A percentile compares a stretch with the other conserved stretches of the same genome.
phyloP scores from a whole-genome alignment of 179 eudicot genomes.

The Actinidia polygama region DNA sequence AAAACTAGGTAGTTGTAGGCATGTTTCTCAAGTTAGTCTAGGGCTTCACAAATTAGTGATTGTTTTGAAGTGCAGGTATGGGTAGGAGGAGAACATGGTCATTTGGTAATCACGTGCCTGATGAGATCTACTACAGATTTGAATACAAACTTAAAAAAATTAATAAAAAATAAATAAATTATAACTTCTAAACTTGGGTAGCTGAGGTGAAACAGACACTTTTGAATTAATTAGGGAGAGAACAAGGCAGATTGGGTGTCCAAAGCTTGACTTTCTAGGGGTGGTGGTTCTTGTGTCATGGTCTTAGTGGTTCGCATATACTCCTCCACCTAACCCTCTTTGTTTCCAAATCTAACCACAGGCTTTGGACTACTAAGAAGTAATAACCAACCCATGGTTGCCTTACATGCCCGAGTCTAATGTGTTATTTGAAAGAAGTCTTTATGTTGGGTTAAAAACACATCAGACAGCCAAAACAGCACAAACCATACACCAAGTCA shows the following conservation, averaged over 20 bases:
- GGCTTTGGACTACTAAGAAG: too few relatives aligned
- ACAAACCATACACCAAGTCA: too few relatives aligned
- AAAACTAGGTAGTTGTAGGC: background rate
- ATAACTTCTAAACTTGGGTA: too few relatives aligned
- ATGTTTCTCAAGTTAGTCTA: background rate
- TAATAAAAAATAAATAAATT: too few relatives aligned
- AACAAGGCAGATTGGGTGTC: background rate
- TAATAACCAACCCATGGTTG: too few relatives aligned
- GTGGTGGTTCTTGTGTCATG: background rate
- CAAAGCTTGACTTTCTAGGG: background rate
- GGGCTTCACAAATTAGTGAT: background rate
- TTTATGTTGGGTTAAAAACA: too few relatives aligned
- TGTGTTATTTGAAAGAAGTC: too few relatives aligned
- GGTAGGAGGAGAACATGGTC: background rate
- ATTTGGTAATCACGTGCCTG: slow-evolving; percentile 13
- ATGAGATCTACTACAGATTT: background rate
- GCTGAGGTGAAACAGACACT: background rate
- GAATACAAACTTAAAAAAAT: background rate
- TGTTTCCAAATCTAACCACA: too few relatives aligned
- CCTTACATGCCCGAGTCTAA: too few relatives aligned
- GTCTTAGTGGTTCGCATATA: too few relatives aligned
- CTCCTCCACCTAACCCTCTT: too few relatives aligned
- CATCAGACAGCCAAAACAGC: too few relatives aligned
- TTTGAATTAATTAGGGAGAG: background rate
- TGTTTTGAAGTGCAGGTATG: background rate